Evolutionary conservation across 805 yeast genomes (phyloP).

Genomic region (Candida ponderosae): DNA sequence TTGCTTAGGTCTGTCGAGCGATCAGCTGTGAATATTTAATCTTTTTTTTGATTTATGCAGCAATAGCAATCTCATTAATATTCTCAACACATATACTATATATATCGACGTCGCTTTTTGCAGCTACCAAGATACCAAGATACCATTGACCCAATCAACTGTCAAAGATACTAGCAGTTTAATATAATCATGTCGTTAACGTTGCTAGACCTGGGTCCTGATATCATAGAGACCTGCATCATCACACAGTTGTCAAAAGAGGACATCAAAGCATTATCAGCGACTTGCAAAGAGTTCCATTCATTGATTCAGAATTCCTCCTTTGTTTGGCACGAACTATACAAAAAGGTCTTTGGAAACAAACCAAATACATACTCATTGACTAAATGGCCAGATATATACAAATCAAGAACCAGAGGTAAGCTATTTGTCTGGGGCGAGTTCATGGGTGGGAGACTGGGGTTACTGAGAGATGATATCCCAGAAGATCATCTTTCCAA

Average conservation of each 20-base stretch:
- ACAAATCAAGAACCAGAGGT: conserved; percentile 30
- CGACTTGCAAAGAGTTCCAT: conserved; percentile 31
- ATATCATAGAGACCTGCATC: conserved; percentile 29
- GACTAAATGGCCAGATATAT: conserved; percentile 44
- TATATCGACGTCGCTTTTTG: too few species aligned
- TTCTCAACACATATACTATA: too few species aligned
- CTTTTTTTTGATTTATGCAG: too few species aligned
- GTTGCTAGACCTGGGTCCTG: conserved; percentile 9
- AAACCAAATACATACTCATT: conserved; percentile 33
- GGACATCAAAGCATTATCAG: conserved; percentile 34
- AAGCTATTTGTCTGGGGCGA: conserved; percentile 46
- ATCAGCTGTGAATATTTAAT: too few species aligned
- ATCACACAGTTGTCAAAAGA: conserved; percentile 15
- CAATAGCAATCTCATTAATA: too few species aligned
- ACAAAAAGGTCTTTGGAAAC: conserved; percentile 35
- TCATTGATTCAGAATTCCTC: conserved; percentile 27
- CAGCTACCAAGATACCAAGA: neutral
- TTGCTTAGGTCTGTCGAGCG: too few species aligned
- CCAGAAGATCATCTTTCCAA: conserved; percentile 17
- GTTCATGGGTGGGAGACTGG: conserved; percentile 36
- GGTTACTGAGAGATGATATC: conserved; percentile 25
- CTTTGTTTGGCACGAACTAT: conserved; percentile 37
- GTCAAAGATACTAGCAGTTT: neutral
- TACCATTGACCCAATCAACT: neutral
- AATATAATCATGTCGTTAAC: neutral